Conservation (phyloP, 2,329 filamentous ascomycete genomes). For the Arachnopeziza araneosa region DNA sequence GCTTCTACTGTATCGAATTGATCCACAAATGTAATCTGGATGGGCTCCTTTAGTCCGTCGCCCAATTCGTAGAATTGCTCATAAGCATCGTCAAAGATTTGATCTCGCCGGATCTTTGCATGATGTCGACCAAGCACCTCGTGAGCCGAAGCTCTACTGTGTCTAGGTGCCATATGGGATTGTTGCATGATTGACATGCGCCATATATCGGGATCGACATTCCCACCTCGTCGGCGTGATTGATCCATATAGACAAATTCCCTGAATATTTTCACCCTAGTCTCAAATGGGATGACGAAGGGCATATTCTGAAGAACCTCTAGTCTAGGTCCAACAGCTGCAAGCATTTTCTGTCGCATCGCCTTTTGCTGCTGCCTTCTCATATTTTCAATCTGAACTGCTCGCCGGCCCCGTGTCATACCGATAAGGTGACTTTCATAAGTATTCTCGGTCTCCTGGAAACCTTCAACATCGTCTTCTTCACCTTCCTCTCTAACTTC, state of each 20-base stretch:
- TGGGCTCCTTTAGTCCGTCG: conserved; percentile 84
- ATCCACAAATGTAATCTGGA: conserved; percentile 95
- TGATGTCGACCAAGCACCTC: conserved; percentile 56
- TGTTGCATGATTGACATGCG: conserved; percentile 52
- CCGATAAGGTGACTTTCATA: conserved; percentile 40
- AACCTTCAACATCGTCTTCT: conserved; percentile 40
- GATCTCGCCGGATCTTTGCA: conserved; percentile 71
- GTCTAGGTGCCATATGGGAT: conserved; percentile 18
- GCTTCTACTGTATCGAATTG: conserved; percentile 82
- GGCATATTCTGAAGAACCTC: conserved; percentile 95
- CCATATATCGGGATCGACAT: conserved; percentile 70
- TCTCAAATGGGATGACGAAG: conserved; percentile 91
- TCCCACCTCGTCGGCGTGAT: conserved; percentile 63
- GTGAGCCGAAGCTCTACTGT: conserved; percentile 19
- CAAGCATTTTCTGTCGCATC: conserved; percentile 65
- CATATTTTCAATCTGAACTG: conserved; percentile 55
- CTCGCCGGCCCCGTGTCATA: conserved; percentile 56
- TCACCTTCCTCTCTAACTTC: conserved; percentile 59
- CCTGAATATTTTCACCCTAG: conserved; percentile 85
- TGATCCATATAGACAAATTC: conserved; percentile 88
- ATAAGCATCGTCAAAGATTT: conserved; percentile 81
- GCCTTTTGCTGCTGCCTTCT: conserved; percentile 60
- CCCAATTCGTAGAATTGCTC: conserved; percentile 75
- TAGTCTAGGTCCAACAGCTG: conserved; percentile 76
- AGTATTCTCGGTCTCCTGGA: conserved; percentile 26